Percentiles rank a stretch among this genome's conserved stretches.
Conservation (phyloP, 179 eudicot genomes). For the Vitellaria paradoxa region DNA sequence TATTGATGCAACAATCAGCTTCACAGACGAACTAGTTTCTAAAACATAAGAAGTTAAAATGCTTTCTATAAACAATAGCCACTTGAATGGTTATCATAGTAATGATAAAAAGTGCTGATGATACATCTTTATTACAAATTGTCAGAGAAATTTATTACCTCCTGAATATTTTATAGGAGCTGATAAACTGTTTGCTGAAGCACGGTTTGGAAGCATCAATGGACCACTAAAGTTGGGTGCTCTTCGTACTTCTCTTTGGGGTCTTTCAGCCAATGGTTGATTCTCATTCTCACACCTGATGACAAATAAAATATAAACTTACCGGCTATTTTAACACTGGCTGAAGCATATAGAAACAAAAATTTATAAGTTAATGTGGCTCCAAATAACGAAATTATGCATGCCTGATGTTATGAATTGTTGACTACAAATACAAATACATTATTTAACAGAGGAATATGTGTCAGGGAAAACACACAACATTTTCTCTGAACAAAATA, state of each 20-base stretch:
- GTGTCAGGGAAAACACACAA: not conserved
- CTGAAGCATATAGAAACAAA: not conserved
- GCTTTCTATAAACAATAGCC: not conserved
- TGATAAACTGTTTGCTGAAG: slow-evolving; percentile 96
- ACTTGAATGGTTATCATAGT: not conserved
- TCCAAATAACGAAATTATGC: not conserved
- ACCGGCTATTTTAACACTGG: not conserved
- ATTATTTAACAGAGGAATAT: not conserved
- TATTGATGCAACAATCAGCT: slow-evolving; percentile 2
- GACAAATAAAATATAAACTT: not conserved
- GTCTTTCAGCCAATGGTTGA: slow-evolving; percentile 48
- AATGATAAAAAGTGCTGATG: not conserved
- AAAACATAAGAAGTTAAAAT: not conserved
- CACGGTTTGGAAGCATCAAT: slow-evolving; percentile 81
- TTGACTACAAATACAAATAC: not conserved
- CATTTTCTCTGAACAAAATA: slow-evolving; percentile 7
- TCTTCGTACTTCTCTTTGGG: slow-evolving; percentile 50
- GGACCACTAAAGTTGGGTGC: slow-evolving; percentile 95
- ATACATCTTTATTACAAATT: not conserved
- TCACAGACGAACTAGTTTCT: not conserved
- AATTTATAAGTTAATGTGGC: not conserved
- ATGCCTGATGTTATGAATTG: not conserved
- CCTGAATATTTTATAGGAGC: slow-evolving; percentile 94
- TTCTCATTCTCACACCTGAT: slow-evolving; percentile 61
- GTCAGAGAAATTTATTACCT: slow-evolving; percentile 42